Percentiles rank a stretch among this genome's conserved stretches.
Conservation (phyloP, 768 basidiomycete genomes). For the Hygrophoropsis aurantiaca region DNA sequence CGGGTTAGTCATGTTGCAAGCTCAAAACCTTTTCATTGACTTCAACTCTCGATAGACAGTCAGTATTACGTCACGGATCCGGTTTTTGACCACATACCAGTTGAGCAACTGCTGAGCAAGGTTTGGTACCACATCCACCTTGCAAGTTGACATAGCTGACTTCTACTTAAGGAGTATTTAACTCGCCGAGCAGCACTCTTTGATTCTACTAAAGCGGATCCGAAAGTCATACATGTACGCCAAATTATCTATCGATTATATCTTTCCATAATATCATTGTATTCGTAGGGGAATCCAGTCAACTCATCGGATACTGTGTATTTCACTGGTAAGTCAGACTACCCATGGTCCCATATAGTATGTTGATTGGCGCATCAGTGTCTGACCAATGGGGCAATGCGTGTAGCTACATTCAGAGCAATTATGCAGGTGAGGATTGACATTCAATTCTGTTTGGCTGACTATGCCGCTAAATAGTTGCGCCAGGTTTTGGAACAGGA, state of each 20-base stretch:
- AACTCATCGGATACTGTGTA: constrained; percentile 94
- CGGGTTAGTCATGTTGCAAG: constrained; percentile 47
- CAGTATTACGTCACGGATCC: constrained; percentile 94
- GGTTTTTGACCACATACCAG: constrained; percentile 71
- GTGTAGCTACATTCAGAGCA: constrained; percentile 87
- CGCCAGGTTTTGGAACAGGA: constrained; percentile 85
- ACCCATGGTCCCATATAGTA: background rate
- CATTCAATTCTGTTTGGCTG: background rate
- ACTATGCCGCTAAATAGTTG: constrained; percentile 3
- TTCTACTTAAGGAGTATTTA: constrained; percentile 69
- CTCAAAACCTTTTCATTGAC: background rate
- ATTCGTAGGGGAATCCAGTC: constrained; percentile 71
- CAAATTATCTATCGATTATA: background rate
- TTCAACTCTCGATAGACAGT: constrained; percentile 51
- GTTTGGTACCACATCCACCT: constrained; percentile 33
- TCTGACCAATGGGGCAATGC: constrained; percentile 88
- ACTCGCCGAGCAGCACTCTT: constrained; percentile 77
- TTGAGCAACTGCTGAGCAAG: constrained; percentile 83
- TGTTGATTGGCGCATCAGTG: constrained; percentile 40
- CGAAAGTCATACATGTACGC: constrained; percentile 64
- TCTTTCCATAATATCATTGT: constrained; percentile 10
- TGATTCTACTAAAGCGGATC: constrained; percentile 63
- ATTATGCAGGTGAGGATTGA: constrained; percentile 64
- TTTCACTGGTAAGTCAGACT: constrained; percentile 62
- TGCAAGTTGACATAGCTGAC: background rate